Evolutionary conservation across 2,329 filamentous ascomycete species (phyloP).

Genomic region (Paracorniculantispora psalliotae): DNA sequence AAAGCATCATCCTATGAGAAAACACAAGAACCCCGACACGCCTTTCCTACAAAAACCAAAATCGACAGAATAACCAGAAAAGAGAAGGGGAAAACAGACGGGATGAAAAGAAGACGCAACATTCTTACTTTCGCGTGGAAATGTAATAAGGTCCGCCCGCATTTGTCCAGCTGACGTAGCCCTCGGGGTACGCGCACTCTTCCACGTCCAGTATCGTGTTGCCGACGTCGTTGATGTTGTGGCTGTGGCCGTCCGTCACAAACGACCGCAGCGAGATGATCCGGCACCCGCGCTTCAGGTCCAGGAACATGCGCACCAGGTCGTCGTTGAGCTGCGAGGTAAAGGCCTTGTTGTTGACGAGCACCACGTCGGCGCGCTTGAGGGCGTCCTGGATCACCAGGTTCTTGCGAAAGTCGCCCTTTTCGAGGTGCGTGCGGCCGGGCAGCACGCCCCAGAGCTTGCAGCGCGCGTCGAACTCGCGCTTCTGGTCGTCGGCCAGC

Average conservation of each 20-base stretch:
- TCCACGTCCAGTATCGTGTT: slow-evolving; percentile 77
- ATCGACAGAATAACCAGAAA: neutral
- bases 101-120: too few species aligned
- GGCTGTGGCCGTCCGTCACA: slow-evolving; percentile 71
- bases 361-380: slow-evolving; percentile 83
- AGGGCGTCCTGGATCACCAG: slow-evolving; percentile 65
- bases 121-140: slow-evolving; percentile 68
- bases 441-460: slow-evolving; percentile 82
- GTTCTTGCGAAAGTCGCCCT: slow-evolving; percentile 79
- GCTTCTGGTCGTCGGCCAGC: slow-evolving; percentile 72
- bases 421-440: slow-evolving; percentile 72
- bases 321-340: slow-evolving; percentile 79
- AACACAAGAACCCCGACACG: slow-evolving; percentile 14
- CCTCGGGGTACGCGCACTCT: slow-evolving; percentile 54
- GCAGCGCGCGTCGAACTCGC: slow-evolving; percentile 80
- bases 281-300: slow-evolving; percentile 84
- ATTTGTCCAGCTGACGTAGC: slow-evolving; percentile 89
- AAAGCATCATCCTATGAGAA: neutral
- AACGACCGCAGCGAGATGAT: slow-evolving; percentile 92
- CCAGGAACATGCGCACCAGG: slow-evolving; percentile 83
- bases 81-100: too few species aligned
- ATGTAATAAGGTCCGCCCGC: slow-evolving; percentile 82
- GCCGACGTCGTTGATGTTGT: slow-evolving; percentile 74
- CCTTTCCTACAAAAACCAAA: slow-evolving; percentile 11
- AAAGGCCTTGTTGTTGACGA: slow-evolving; percentile 98